Conservation (phyloP, 306 rosid species). For the Vigna angularis region DNA sequence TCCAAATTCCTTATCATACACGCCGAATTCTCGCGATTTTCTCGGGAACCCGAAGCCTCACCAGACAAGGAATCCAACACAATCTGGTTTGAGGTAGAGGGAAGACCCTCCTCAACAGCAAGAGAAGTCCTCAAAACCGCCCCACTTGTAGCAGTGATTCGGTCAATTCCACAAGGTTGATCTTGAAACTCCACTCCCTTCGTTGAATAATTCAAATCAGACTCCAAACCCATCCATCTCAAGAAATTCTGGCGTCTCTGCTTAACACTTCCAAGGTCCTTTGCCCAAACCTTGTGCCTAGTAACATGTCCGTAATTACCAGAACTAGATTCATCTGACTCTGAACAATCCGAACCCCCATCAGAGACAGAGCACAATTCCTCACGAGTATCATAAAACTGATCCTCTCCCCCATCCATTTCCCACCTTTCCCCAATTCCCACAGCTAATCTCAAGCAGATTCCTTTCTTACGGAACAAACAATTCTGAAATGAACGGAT, state of each 20-base stretch:
- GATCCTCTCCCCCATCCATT: slow-evolving; percentile 62
- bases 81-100: slow-evolving; percentile 51
- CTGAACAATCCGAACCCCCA: slow-evolving; percentile 58
- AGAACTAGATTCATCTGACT: slow-evolving; percentile 54
- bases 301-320: slow-evolving; percentile 29
- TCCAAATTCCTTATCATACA: slow-evolving; percentile 63
- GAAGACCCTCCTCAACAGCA: slow-evolving; percentile 47
- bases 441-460: slow-evolving; percentile 16
- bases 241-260: slow-evolving; percentile 68
- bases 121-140: slow-evolving; percentile 56
- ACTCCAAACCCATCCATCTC: slow-evolving; percentile 67
- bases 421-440: slow-evolving; percentile 31
- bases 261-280: slow-evolving; percentile 59
- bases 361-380: slow-evolving; percentile 75
- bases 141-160: slow-evolving; percentile 55
- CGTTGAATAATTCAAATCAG: slow-evolving; percentile 43
- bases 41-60: slow-evolving; percentile 46
- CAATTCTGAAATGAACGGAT: neutral
- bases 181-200: slow-evolving; percentile 46
- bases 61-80: slow-evolving; percentile 48
- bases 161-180: slow-evolving; percentile 48
- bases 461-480: slow-evolving; percentile 34
- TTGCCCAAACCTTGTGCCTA: slow-evolving; percentile 55
- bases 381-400: slow-evolving; percentile 75
- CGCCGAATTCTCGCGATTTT: slow-evolving; percentile 48